Evolutionary conservation across 345 rosid genomes (phyloP), one percentile per base, ranked within the genome.

Genomic region (Sisymbrium altissimum): DNA sequence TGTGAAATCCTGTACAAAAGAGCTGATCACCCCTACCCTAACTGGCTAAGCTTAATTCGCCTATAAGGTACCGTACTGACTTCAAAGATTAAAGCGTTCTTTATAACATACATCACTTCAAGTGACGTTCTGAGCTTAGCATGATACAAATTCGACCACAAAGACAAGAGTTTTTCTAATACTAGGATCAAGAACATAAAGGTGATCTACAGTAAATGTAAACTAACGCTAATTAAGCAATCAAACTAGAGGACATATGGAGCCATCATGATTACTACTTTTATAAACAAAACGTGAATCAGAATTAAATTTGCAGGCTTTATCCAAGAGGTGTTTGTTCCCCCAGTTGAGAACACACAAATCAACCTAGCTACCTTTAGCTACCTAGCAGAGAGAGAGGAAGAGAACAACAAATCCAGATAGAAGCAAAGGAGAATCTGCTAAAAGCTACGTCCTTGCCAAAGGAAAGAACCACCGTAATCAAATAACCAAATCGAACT

Each of bases 401-500:
- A 63, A 61, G 40, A 36, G 33, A 40, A 13, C 5, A 52, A 27
- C 54, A 29, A 74, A 74, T 66, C 60, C 53, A 66, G 72, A 29
- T 7, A 74, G 60, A 48, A 53, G 62, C 70, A 63, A 23, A 62
- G 3, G 23, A 49, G 17, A 63, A 39, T 17, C 32, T 8, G 14
- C 45, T 36, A 1, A 70, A 23, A 70, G 50, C 58, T 64, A 54
- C 39, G 56, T 25, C 66, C 57, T 56, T 44, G 2, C 36, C 35
- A 52, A 43, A n/a, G n/a, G n/a, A n/a, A n/a, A n/a, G n/a, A n/a
- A n/a, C 30, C 52, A 48, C 5, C 72, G 23, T 66, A 63, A 58
- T 48, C 67, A 27, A 41, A 58, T 58, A 23, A 43, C 78, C 68
- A 48, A 64, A 66, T 40, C 66, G 23, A 64, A 64, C 48, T 19